Percentiles rank a stretch among this genome's conserved stretches.
Evolutionary conservation across 345 rosid species (phyloP).

Genomic region (Gossypium stocksii): DNA sequence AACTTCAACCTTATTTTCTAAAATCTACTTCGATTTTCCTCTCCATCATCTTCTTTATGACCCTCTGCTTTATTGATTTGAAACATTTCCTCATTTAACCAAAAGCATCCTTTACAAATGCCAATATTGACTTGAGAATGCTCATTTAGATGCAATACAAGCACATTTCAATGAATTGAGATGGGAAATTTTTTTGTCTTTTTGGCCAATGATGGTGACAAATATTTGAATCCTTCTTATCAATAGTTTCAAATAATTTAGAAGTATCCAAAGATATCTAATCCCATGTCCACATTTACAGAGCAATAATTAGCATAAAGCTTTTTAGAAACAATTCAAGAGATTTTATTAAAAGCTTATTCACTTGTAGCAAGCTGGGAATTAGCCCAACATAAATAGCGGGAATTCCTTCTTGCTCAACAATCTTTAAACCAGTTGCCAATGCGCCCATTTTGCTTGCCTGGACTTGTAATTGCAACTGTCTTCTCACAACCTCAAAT

Average conservation of each 20-base stretch:
- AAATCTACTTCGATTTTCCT: no score
- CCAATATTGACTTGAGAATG: no score
- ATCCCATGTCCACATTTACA: neutral
- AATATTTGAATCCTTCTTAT: neutral
- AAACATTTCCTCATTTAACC: no score
- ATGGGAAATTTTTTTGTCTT: neutral
- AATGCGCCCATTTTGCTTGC: slow-evolving; percentile 52
- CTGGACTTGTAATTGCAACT: slow-evolving; percentile 59
- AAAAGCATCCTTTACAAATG: no score
- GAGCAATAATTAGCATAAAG: neutral
- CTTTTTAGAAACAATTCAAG: neutral
- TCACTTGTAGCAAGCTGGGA: slow-evolving; percentile 66
- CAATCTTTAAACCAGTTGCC: slow-evolving; percentile 49
- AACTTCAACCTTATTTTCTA: no score
- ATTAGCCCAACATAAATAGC: slow-evolving; percentile 66
- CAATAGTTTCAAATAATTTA: neutral
- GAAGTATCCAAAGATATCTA: neutral
- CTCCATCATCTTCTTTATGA: no score
- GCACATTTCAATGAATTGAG: neutral
- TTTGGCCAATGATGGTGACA: neutral
- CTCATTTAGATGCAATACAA: neutral
- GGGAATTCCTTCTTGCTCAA: slow-evolving; percentile 62
- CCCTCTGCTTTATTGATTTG: no score
- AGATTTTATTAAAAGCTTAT: neutral
- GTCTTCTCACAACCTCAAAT: slow-evolving; percentile 72